Evolutionary conservation across 176 grass and related monocot genomes (phyloP), one percentile per base, ranked within the genome.

Genomic region (Themeda triandra): DNA sequence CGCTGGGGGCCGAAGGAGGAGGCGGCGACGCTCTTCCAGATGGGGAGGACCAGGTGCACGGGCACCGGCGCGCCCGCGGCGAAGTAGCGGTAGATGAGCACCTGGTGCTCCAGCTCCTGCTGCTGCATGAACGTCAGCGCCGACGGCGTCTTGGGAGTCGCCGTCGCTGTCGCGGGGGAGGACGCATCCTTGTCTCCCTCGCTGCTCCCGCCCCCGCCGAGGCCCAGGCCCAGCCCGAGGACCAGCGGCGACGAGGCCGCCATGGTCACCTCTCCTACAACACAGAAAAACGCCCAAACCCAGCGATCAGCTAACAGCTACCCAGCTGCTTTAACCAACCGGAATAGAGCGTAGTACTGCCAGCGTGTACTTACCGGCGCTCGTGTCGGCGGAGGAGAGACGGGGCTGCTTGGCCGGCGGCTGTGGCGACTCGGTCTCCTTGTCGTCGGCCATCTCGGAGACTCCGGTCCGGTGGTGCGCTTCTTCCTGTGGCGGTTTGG

Each of bases 21-120:
- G 30, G 96, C 86, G 27, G 91, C 93, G 64, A 98, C 86, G 89
- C 96, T 98, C 89, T 98, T 98, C 93, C 96, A 98, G 59, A 98
- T 98, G 74, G 96, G 96, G 30, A 95, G 91, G 17, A 98, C 91
- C 10, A 98, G 96, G 87, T 98, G 93, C 59, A 94, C 85, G 33
- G 93, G 96, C 72, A 95, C 93, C n/a, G 96, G 91, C 48, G 91
- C 89, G 33, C 93, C 96, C 2, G 93, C 93, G 21, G 89, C 87
- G 89, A 98, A 93, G 93, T 95, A 98, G 80, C 94, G 94, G 87
- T 91, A 98, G 87, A 98, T 98, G 69, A 98, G 93, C 67, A 94
- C 96, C 88, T 98, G 96, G 85, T 98, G 93, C 89, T 98, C 96
- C 74, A 98, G 91, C 86, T 98, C 96, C 80, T 98, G 96, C 48